Conservation (phyloP, 2,329 filamentous ascomycete genomes). For the Phaeosphaeria sp. region DNA sequence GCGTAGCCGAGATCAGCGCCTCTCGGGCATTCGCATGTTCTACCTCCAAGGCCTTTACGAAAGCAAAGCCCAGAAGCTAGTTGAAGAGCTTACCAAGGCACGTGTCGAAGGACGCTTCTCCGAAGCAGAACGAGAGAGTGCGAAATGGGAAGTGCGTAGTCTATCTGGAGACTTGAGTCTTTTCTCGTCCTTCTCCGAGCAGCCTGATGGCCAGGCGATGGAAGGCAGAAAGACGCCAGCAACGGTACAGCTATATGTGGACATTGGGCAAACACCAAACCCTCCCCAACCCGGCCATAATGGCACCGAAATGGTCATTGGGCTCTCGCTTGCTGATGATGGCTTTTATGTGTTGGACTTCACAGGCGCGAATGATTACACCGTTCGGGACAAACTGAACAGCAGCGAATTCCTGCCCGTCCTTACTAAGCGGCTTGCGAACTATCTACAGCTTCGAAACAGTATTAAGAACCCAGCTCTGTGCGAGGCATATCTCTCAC, state of each 20-base stretch:
- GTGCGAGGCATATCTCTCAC: slow-evolving; percentile 73
- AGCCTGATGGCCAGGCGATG: slow-evolving; percentile 67
- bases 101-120: slow-evolving; percentile 84
- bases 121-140: slow-evolving; percentile 81
- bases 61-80: slow-evolving; percentile 75
- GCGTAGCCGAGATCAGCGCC: slow-evolving; percentile 39
- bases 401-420: slow-evolving; percentile 76
- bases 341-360: slow-evolving; percentile 64
- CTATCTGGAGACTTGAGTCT: slow-evolving; percentile 62
- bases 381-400: slow-evolving; percentile 76
- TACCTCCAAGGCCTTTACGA: slow-evolving; percentile 78
- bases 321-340: slow-evolving; percentile 64
- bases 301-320: slow-evolving; percentile 74
- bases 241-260: slow-evolving; percentile 74
- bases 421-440: slow-evolving; percentile 75
- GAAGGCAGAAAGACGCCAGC: slow-evolving; percentile 73
- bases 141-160: slow-evolving; percentile 80
- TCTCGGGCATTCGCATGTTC: slow-evolving; percentile 58
- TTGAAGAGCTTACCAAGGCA: slow-evolving; percentile 87
- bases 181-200: slow-evolving; percentile 74
- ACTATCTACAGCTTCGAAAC: slow-evolving; percentile 74
- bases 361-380: slow-evolving; percentile 71
- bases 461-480: slow-evolving; percentile 70
- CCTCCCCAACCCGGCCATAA: slow-evolving; percentile 50
- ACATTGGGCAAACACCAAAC: slow-evolving; percentile 71